A percentile compares a stretch with the other conserved stretches of the same genome.
phyloP scores from a whole-genome alignment of 345 rosid genomes.

The Geranium brycei region DNA sequence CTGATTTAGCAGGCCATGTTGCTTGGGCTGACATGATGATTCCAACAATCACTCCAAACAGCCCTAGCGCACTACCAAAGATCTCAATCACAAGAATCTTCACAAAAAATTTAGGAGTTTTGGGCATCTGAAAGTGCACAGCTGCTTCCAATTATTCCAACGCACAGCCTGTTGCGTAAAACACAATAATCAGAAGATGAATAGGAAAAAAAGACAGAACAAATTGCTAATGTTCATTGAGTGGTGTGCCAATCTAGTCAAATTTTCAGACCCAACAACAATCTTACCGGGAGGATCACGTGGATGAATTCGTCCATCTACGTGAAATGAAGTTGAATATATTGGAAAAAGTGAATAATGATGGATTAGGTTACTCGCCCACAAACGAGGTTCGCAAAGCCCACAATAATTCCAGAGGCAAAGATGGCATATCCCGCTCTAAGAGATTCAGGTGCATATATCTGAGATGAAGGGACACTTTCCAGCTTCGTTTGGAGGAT shows the following conservation, averaged over 20 bases:
- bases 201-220: not conserved
- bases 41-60: conserved; percentile 98
- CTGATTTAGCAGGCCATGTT: conserved; percentile 69
- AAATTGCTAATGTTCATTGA: not conserved
- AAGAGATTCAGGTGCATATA: conserved; percentile 79
- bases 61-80: conserved; percentile 94
- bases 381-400: conserved; percentile 96
- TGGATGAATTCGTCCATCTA: not conserved
- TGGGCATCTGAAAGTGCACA: conserved; percentile 48
- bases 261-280: too few relatives aligned
- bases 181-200: not conserved
- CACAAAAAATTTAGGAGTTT: conserved; percentile 79
- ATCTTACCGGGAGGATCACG: not conserved
- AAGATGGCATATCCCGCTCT: conserved; percentile 99
- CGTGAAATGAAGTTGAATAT: not conserved
- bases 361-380: conserved; percentile 44
- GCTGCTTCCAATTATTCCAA: conserved; percentile 80
- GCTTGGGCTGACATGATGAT: conserved; percentile 99
- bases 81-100: conserved; percentile 98
- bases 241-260: not conserved
- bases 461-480: conserved; percentile 64
- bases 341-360: not conserved
- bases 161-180: conserved; percentile 56
- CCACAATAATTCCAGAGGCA: conserved; percentile 97
- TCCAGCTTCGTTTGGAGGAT: conserved; percentile 92